These are phyloP conservation scores for Auxenochlorella protothecoides DNA, from an alignment of 139 green algal genomes.

Conservation along the genomic window DNA sequence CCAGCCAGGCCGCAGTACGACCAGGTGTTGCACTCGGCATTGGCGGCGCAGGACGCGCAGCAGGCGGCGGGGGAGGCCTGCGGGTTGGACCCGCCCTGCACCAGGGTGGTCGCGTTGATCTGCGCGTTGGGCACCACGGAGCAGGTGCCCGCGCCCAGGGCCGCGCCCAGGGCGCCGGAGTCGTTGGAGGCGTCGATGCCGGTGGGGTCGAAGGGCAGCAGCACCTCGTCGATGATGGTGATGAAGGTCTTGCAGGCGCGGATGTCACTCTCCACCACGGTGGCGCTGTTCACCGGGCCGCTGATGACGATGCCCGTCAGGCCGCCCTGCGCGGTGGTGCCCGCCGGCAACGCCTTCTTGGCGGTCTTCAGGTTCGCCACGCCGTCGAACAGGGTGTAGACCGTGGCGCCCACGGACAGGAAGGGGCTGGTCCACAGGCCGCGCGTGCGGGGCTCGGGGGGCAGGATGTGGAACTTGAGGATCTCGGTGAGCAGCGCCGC, in stretches of 20 bases:
- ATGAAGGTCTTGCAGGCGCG: conserved; percentile 24
- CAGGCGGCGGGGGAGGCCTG: conserved; percentile 15
- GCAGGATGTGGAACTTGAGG: conserved; percentile 38
- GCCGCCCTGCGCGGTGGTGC: conserved; percentile 10
- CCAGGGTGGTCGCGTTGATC: background rate
- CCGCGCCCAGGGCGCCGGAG: background rate
- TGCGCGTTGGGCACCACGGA: conserved; percentile 12
- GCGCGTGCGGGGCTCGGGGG: conserved; percentile 21
- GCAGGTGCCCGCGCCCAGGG: conserved; percentile 6
- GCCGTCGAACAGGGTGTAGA: conserved; percentile 21
- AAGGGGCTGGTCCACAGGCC: conserved; percentile 37
- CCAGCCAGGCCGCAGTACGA: too few relatives aligned
- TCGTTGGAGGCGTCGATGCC: background rate
- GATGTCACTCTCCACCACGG: conserved; percentile 20
- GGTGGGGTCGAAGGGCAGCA: conserved; percentile 20
- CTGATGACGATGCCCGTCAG: conserved; percentile 17
- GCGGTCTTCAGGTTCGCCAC: background rate
- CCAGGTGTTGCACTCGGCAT: conserved; percentile 11
- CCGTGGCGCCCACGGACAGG: conserved; percentile 18
- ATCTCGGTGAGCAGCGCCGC: conserved; percentile 14
- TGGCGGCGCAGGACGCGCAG: conserved; percentile 10
- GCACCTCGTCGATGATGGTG: conserved; percentile 27
- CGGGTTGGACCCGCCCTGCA: conserved; percentile 6
- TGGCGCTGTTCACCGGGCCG: conserved; percentile 17
- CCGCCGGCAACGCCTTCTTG: conserved; percentile 2